Conservation (phyloP, 1,284 basidiomycete species). For the Malassezia japonica region DNA sequence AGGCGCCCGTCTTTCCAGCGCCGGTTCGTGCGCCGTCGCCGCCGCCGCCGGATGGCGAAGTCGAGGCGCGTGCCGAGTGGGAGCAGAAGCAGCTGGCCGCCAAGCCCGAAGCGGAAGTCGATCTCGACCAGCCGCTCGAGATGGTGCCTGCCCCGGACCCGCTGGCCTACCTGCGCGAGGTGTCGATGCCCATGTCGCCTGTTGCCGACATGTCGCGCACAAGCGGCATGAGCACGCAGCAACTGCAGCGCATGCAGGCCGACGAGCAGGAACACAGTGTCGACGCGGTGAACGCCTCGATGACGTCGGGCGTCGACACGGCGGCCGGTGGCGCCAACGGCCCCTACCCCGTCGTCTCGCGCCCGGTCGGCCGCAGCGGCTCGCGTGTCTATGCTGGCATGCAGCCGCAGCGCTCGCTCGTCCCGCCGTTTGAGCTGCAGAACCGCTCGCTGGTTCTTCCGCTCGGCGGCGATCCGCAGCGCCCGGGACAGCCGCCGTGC, state of each 20-base stretch:
- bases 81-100: conserved; percentile 30
- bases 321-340: conserved; percentile 34
- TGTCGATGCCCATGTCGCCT: conserved; percentile 10
- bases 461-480: conserved; percentile 33
- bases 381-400: conserved; percentile 36
- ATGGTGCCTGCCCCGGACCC: neutral
- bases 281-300: conserved; percentile 33
- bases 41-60: conserved; percentile 42
- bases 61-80: conserved; percentile 44
- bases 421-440: conserved; percentile 46
- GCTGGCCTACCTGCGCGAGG: neutral
- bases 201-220: conserved; percentile 9
- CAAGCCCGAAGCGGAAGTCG: conserved; percentile 17
- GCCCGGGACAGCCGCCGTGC: conserved; percentile 55
- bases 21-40: conserved; percentile 26
- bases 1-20: neutral
- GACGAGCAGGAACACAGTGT: conserved; percentile 34
- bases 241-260: conserved; percentile 34
- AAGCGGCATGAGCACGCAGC: conserved; percentile 15
- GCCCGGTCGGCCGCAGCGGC: neutral
- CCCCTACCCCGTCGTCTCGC: conserved; percentile 32
- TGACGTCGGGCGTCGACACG: conserved; percentile 26
- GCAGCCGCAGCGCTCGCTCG: conserved; percentile 40
- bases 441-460: conserved; percentile 41
- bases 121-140: conserved; percentile 5